phyloP scores from a whole-genome alignment of 306 rosid genomes.

The Medicago lupulina region DNA sequence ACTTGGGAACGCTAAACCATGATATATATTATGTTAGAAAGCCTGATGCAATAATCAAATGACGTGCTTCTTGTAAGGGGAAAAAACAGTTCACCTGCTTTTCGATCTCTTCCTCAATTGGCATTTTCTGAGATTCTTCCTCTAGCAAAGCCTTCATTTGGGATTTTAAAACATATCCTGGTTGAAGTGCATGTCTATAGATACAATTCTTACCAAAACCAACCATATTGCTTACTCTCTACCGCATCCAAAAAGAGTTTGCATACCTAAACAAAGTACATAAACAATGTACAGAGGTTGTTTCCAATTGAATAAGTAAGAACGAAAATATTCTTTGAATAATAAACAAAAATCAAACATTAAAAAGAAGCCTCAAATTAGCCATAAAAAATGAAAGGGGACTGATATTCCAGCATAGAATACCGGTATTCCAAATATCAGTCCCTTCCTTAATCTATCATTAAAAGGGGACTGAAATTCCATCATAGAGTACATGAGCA shows the following conservation, averaged over 20 bases:
- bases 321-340: slow-evolving; percentile 8
- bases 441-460: too few species aligned
- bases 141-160: too few species aligned
- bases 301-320: slow-evolving; percentile 4
- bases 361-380: neutral
- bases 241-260: slow-evolving; percentile 81
- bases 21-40: slow-evolving; percentile 34
- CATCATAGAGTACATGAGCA: too few species aligned
- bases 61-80: neutral
- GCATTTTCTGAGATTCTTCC: too few species aligned
- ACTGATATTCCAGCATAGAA: too few species aligned
- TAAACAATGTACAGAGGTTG: slow-evolving; percentile 11
- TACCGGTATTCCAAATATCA: too few species aligned
- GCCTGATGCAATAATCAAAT: slow-evolving; percentile 17
- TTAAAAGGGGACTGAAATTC: too few species aligned
- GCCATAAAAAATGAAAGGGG: neutral
- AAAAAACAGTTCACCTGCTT: slow-evolving; percentile 63
- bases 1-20: slow-evolving; percentile 75
- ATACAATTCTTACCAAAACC: too few species aligned
- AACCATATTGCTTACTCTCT: slow-evolving; percentile 96
- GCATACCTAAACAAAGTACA: slow-evolving; percentile 51
- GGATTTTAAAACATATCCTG: too few species aligned
- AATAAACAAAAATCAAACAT: slow-evolving; percentile 14
- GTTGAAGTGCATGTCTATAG: too few species aligned
- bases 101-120: slow-evolving; percentile 94